These are phyloP conservation scores for Didymella arachidicola DNA, from an alignment of 2,329 filamentous ascomycete genomes.

Conservation along the genomic window DNA sequence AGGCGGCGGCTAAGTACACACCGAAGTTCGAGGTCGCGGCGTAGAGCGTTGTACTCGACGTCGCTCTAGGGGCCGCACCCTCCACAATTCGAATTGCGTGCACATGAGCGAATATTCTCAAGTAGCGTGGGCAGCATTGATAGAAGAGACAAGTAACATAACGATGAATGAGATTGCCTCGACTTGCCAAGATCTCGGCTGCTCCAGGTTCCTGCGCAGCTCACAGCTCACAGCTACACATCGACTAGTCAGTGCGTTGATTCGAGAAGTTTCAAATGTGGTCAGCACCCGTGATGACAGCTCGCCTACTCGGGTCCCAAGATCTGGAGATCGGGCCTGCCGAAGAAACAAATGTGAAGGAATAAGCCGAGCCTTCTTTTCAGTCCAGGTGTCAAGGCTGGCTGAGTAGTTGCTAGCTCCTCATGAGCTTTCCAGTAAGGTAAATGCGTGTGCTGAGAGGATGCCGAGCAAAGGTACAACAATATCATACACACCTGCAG, in stretches of 20 bases:
- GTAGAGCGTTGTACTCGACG: constrained; percentile 11
- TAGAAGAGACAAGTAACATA: background rate
- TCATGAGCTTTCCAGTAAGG: background rate
- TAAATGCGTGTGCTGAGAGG: background rate
- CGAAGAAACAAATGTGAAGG: background rate
- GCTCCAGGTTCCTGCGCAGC: background rate
- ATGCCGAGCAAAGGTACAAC: background rate
- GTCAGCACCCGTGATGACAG: constrained; percentile 12
- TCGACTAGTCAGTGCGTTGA: background rate
- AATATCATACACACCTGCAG: background rate
- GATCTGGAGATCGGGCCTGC: background rate
- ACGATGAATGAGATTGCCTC: background rate
- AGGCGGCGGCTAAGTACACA: constrained; percentile 84
- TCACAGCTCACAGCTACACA: background rate
- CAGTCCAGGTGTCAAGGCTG: background rate
- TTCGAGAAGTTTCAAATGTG: constrained; percentile 3
- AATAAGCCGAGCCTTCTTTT: background rate
- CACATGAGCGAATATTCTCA: background rate
- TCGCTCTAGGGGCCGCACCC: background rate
- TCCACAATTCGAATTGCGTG: background rate
- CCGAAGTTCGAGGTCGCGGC: constrained; percentile 72
- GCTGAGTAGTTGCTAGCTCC: background rate
- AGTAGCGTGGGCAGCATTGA: background rate
- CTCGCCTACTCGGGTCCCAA: constrained; percentile 13
- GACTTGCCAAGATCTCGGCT: background rate